These are phyloP conservation scores for Dactylonectria macrodidyma DNA, from an alignment of 2,329 filamentous ascomycete genomes.

Conservation along the genomic window DNA sequence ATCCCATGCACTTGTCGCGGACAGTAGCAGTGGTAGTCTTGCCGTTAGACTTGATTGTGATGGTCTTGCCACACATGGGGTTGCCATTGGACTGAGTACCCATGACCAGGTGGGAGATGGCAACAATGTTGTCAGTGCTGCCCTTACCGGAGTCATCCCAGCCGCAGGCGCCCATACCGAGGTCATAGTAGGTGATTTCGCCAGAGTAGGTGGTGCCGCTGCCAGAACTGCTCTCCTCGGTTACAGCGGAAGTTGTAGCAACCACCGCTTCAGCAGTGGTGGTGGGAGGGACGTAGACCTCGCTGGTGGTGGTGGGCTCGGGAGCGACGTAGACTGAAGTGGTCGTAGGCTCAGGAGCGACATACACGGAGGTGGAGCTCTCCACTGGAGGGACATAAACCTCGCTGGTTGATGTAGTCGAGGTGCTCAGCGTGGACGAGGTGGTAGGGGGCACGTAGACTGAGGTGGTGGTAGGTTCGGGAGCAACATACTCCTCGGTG, in stretches of 20 bases:
- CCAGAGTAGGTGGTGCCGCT: slow-evolving; percentile 60
- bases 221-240: slow-evolving; percentile 27
- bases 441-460: slow-evolving; percentile 34
- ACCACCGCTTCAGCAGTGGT: neutral
- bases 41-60: slow-evolving; percentile 75
- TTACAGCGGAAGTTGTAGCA: neutral
- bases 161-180: slow-evolving; percentile 80
- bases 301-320: slow-evolving; percentile 20
- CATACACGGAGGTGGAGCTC: slow-evolving; percentile 28
- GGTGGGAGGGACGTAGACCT: neutral
- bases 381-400: slow-evolving; percentile 8
- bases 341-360: slow-evolving; percentile 34
- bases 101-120: slow-evolving; percentile 77
- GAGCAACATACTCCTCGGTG: slow-evolving; percentile 34
- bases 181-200: slow-evolving; percentile 81
- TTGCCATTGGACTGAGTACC: slow-evolving; percentile 75
- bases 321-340: slow-evolving; percentile 32
- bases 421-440: neutral
- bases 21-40: slow-evolving; percentile 71
- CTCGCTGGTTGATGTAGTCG: too few species aligned
- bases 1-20: slow-evolving; percentile 84
- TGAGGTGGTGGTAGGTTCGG: slow-evolving; percentile 33
- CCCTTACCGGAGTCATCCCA: slow-evolving; percentile 71
- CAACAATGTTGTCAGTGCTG: slow-evolving; percentile 73
- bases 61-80: slow-evolving; percentile 77